Base-by-base conservation (phyloP, 2,329 filamentous ascomycete species). In the Pseudogymnoascus sp. region DNA sequence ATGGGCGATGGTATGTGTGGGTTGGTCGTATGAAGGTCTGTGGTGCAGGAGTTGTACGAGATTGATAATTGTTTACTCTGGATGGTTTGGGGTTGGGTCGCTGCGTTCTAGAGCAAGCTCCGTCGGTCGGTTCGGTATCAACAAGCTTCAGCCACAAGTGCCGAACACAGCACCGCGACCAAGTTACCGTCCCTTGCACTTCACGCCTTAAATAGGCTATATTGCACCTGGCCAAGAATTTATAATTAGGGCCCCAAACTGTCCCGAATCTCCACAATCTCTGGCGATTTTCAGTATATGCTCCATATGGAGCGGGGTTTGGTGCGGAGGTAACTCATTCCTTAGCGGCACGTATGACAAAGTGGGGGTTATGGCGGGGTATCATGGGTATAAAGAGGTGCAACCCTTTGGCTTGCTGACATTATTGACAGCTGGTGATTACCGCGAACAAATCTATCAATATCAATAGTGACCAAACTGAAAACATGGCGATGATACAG, bases 401-500 rank as follows among this genome's bases (percentile, higher is more conserved):
- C 16, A 56, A 56, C 50, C 50, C 50, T 33, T 56, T 33, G 50
- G 16, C n/a, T 56, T 56, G 16, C 50, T 33, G 50, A 33, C 50
- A 56, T 56, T 33, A n/a, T 29, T 56, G 50, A 56, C 16, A 56
- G 5, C 50, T 29, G 29, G 11, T 56, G 29, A 56, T 56, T 56
- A 56, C 50, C 11, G n/a, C 29, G 19, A 21, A 56, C 16, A 56
- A 56, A 56, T 14, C 5, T 26, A 21, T 56, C 26, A 56, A 56
- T 56, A 56, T 19, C 24, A 35, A 35, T 56, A 56, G n/a, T 6
- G 10, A 56, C 16, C 10, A 56, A 19, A 56, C 16, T 8, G n/a
- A 56, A 21, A 56, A 8, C 16, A 61, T 61, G 59, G 59, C 59
- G 21, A 80, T 82, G 78, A 71, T 78, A 64, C 70, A 73, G 14